Base-by-base conservation (phyloP, 352 stramenopile genomes). In the Plasmopara viticola region DNA sequence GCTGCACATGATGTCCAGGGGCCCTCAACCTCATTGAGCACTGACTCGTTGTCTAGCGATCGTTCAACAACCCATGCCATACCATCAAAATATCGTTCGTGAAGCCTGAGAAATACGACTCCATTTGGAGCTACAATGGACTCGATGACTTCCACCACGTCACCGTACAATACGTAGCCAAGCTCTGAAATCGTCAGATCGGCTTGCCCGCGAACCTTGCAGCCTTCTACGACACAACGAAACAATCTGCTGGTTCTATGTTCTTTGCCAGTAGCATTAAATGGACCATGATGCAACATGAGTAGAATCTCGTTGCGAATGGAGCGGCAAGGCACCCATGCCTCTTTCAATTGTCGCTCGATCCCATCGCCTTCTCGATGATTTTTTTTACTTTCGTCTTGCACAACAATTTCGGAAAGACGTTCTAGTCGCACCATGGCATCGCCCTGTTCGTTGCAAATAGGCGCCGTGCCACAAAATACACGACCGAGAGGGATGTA, bases 371-470 rank as follows among this genome's bases (percentile, higher is more conserved):
- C 48, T n/a, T 60, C 54, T 15, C 40, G 53, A 35, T 30, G 48
- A n/a, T 48, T 18, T 7, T 39, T 34, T 34, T 63, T 64, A 10
- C 52, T 33, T 18, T 60, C 45, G 5, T 59, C 54, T 25, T 59
- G 53, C 2, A 67, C 50, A 17, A 80, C 59, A 17, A 75, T 61
- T n/a, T 29, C 63, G 0, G 65, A 45, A 0, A 86, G 70, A 9
- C 64, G 66, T 48, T 78, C 70, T 53, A 90, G 57, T 35, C 82
- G 73, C 43, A 88, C 75, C 77, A 90, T 90, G 14, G 70, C 59
- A 15, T 90, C 79, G 13, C 79, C 79, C 39, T 88, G 77, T 34
- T 90, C 79, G 31, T 87, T 90, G 66, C 64, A 83, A 41, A 88
- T 69, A 1, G 75, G 55, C 6, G 70, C 56, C 1, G 79, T 87